A percentile compares a stretch with the other conserved stretches of the same genome.
Evolutionary conservation across 805 yeast species (phyloP).

Genomic region (Jamesozyma rosinii): DNA sequence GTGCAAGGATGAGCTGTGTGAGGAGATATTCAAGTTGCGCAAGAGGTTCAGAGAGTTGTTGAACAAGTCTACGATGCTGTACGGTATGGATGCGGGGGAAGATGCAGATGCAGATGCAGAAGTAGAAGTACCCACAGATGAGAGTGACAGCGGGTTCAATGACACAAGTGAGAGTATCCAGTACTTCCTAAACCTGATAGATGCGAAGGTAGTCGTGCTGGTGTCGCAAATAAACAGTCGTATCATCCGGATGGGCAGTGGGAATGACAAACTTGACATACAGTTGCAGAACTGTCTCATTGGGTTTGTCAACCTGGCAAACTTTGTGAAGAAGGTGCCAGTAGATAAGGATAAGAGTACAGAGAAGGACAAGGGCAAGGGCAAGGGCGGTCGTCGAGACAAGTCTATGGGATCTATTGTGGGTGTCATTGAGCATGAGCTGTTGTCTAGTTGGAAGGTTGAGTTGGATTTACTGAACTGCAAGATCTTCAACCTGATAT

Average conservation of each 20-base stretch:
- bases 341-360: slow-evolving; percentile 1
- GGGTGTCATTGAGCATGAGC: slow-evolving; percentile 16
- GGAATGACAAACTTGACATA: slow-evolving; percentile 1
- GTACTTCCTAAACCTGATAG: neutral
- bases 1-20: neutral
- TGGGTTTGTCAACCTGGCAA: slow-evolving; percentile 20
- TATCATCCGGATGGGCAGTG: neutral
- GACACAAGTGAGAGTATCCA: neutral
- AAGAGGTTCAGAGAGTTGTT: slow-evolving; percentile 4
- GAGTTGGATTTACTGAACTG: slow-evolving; percentile 20
- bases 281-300: slow-evolving; percentile 19
- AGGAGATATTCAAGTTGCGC: slow-evolving; percentile 2
- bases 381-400: neutral
- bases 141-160: neutral
- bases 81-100: neutral
- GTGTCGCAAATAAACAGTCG: neutral
- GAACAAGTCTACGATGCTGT: neutral
- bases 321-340: slow-evolving; percentile 18
- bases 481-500: slow-evolving; percentile 11
- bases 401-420: slow-evolving; percentile 6
- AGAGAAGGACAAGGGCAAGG: neutral
- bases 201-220: neutral
- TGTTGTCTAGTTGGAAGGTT: slow-evolving; percentile 18
- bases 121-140: neutral
- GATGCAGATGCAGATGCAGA: neutral